Percentiles rank a stretch among this genome's conserved stretches.
Conservation (phyloP, 768 basidiomycete species). For the Dioszegia hungarica region DNA sequence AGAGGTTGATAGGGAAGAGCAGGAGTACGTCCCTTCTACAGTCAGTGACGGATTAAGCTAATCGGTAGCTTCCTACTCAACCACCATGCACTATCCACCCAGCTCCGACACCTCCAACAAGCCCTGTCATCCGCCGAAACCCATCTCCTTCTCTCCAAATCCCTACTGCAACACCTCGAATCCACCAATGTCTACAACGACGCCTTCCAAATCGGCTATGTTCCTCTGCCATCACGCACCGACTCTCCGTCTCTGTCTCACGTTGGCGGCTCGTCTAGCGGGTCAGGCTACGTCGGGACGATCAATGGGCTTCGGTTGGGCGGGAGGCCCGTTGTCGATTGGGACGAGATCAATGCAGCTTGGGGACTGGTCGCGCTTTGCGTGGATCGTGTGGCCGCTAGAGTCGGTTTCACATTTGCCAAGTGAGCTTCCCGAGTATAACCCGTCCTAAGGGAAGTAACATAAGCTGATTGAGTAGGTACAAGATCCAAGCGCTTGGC, state of each 20-base stretch:
- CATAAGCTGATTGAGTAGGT: constrained; percentile 56
- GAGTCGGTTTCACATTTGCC: constrained; percentile 82
- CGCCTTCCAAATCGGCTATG: constrained; percentile 49
- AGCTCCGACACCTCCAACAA: constrained; percentile 1
- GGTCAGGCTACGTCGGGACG: constrained; percentile 62
- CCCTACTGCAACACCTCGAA: constrained; percentile 41
- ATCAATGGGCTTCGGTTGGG: constrained; percentile 93
- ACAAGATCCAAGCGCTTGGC: constrained; percentile 86
- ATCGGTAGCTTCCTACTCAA: constrained; percentile 23
- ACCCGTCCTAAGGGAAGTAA: not conserved
- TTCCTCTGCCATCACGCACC: constrained; percentile 20
- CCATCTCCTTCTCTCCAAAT: constrained; percentile 38
- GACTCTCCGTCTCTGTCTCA: constrained; percentile 4
- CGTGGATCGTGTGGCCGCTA: constrained; percentile 82
- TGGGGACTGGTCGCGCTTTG: constrained; percentile 95
- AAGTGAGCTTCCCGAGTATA: constrained; percentile 55
- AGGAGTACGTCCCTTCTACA: constrained; percentile 11
- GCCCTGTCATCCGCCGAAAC: constrained; percentile 1
- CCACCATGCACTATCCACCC: constrained; percentile 13
- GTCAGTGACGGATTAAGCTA: not conserved
- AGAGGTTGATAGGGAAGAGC: constrained; percentile 56
- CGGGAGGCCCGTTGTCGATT: constrained; percentile 80
- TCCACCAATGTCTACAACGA: constrained; percentile 49
- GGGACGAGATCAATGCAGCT: constrained; percentile 97
- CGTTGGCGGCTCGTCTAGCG: not conserved